A percentile compares a stretch with the other conserved stretches of the same genome.
These are phyloP conservation scores for Austroboletus eburneus DNA, from an alignment of 768 basidiomycete species.

Conservation along the genomic window DNA sequence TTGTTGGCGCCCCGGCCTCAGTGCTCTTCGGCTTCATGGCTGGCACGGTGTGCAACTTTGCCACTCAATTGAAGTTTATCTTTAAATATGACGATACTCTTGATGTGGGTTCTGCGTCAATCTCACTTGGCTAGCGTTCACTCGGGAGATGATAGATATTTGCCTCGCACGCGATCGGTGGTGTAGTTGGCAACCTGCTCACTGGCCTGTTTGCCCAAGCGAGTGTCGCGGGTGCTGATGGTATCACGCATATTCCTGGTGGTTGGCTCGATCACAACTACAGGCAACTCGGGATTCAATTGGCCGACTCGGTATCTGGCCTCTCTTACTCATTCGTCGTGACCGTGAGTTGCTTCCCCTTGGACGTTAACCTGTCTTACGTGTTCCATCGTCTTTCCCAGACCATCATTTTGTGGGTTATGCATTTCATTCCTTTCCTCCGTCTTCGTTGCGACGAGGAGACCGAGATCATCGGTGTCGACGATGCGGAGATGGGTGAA, in stretches of 20 bases:
- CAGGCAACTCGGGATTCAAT: slow-evolving; percentile 80
- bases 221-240: slow-evolving; percentile 78
- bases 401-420: slow-evolving; percentile 81
- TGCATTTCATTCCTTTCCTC: slow-evolving; percentile 83
- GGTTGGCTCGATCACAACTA: slow-evolving; percentile 87
- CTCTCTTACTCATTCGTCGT: slow-evolving; percentile 70
- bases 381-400: slow-evolving; percentile 17
- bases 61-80: slow-evolving; percentile 90
- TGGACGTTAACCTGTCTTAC: background rate
- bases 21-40: slow-evolving; percentile 83
- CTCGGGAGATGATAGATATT: slow-evolving; percentile 58
- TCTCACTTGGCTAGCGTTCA: background rate
- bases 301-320: slow-evolving; percentile 69
- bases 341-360: slow-evolving; percentile 47
- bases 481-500: slow-evolving; percentile 88
- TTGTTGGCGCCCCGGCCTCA: slow-evolving; percentile 76
- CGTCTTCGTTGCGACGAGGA: slow-evolving; percentile 64
- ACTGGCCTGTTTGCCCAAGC: slow-evolving; percentile 87
- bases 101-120: slow-evolving; percentile 48
- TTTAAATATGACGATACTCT: slow-evolving; percentile 75
- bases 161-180: slow-evolving; percentile 77
- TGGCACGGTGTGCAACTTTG: slow-evolving; percentile 86
- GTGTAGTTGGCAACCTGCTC: slow-evolving; percentile 75
- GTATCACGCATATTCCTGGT: slow-evolving; percentile 57
- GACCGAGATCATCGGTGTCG: slow-evolving; percentile 78